Conservation (phyloP, 495 filamentous ascomycete genomes). For the Aspergillus leporis region DNA sequence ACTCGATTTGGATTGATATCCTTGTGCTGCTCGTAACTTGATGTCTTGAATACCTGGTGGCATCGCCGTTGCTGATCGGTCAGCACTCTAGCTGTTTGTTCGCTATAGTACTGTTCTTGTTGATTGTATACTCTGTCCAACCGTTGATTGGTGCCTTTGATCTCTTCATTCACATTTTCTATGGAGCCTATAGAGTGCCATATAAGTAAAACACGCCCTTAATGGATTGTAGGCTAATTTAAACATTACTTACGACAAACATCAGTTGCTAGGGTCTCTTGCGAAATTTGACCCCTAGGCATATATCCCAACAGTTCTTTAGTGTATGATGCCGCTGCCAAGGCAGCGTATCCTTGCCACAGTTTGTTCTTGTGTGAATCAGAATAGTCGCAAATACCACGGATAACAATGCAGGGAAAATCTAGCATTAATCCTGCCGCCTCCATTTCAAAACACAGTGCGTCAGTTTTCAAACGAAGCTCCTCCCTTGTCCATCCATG, state of each 20-base stretch:
- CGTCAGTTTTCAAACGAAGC: slow-evolving; percentile 7
- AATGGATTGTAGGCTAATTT: background rate
- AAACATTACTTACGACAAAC: slow-evolving; percentile 8
- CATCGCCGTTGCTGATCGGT: slow-evolving; percentile 25
- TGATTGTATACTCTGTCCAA: slow-evolving; percentile 20
- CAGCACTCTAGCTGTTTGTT: slow-evolving; percentile 2
- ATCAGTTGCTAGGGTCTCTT: background rate
- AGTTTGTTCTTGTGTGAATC: slow-evolving; percentile 38
- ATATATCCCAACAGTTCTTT: slow-evolving; percentile 25
- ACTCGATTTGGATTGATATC: slow-evolving; percentile 27
- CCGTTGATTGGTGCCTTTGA: slow-evolving; percentile 31
- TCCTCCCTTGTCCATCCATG: slow-evolving; percentile 14
- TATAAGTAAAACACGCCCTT: slow-evolving; percentile 8
- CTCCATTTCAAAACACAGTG: slow-evolving; percentile 41
- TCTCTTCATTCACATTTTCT: slow-evolving; percentile 14
- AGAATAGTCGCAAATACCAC: slow-evolving; percentile 38
- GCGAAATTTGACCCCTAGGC: background rate
- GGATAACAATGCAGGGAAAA: slow-evolving; percentile 34
- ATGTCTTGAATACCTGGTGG: slow-evolving; percentile 27
- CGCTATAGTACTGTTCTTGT: slow-evolving; percentile 21
- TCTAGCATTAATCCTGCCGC: slow-evolving; percentile 37
- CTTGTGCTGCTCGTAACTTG: slow-evolving; percentile 30
- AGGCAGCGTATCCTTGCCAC: slow-evolving; percentile 37
- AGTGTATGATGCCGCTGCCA: slow-evolving; percentile 35
- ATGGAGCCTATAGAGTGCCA: background rate